phyloP scores from a whole-genome alignment of 1,139 yeast genomes.

The Blastobotrys persicus region DNA sequence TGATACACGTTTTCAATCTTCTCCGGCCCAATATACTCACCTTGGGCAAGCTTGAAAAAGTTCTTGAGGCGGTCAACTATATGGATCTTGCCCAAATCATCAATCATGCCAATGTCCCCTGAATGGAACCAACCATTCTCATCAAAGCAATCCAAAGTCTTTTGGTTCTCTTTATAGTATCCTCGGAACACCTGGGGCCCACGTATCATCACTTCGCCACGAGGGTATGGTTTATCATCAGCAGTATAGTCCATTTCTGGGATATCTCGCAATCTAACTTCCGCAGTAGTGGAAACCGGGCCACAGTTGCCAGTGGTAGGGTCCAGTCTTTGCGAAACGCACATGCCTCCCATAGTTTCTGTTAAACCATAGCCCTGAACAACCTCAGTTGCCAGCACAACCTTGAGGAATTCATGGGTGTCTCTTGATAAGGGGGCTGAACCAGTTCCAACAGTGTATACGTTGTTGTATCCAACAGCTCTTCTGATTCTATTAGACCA shows the following conservation, averaged over 20 bases:
- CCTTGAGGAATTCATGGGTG: slow-evolving; percentile 58
- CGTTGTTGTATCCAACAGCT: slow-evolving; percentile 56
- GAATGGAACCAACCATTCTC: slow-evolving; percentile 74
- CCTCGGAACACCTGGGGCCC: slow-evolving; percentile 65
- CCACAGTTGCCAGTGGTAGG: slow-evolving; percentile 60
- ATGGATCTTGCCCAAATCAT: slow-evolving; percentile 51
- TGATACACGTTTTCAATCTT: slow-evolving; percentile 66
- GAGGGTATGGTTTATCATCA: slow-evolving; percentile 48
- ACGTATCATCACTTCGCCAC: slow-evolving; percentile 61
- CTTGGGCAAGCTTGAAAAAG: slow-evolving; percentile 77
- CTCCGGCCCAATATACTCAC: slow-evolving; percentile 80
- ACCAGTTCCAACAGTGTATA: slow-evolving; percentile 51
- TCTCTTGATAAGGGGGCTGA: slow-evolving; percentile 72
- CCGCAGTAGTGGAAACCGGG: slow-evolving; percentile 50
- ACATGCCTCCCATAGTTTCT: slow-evolving; percentile 67
- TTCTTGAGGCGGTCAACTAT: slow-evolving; percentile 77
- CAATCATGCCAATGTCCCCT: slow-evolving; percentile 68
- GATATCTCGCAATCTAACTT: slow-evolving; percentile 60
- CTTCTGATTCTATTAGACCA: slow-evolving; percentile 52
- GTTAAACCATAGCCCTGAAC: slow-evolving; percentile 78
- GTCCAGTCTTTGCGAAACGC: slow-evolving; percentile 47
- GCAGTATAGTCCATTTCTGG: slow-evolving; percentile 65
- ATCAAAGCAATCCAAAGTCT: slow-evolving; percentile 53
- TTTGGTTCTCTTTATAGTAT: slow-evolving; percentile 58
- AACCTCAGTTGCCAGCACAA: slow-evolving; percentile 58